Conservation (phyloP, 352 stramenopile species). For the Globisporangium paroecandrum region DNA sequence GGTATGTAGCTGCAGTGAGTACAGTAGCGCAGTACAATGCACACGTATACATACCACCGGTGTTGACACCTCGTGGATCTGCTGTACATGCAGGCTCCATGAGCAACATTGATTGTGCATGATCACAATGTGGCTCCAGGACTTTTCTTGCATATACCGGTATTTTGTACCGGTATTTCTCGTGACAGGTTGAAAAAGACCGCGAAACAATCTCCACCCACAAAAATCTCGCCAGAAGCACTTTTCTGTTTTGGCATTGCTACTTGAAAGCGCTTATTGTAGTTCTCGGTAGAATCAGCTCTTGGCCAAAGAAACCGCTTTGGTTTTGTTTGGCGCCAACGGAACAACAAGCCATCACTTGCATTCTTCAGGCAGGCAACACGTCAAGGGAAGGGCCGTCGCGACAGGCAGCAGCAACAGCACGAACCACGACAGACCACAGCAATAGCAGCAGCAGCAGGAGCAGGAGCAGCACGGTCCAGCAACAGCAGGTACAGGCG, state of each 20-base stretch:
- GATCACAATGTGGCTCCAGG: too few species aligned
- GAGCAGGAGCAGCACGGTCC: not conserved
- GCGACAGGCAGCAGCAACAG: not conserved
- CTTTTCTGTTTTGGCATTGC: not conserved
- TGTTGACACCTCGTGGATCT: too few species aligned
- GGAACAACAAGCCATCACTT: not conserved
- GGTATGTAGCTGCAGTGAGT: too few species aligned
- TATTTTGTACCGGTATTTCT: too few species aligned
- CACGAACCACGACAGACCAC: not conserved
- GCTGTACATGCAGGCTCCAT: too few species aligned
- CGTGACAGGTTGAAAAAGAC: not conserved
- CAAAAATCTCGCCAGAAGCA: not conserved
- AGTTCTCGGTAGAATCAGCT: not conserved
- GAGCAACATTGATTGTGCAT: too few species aligned
- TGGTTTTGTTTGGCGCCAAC: slow-evolving; percentile 1
- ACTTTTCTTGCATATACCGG: too few species aligned
- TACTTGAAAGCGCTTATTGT: not conserved
- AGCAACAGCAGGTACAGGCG: not conserved
- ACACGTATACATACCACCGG: too few species aligned
- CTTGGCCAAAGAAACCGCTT: not conserved
- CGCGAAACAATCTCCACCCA: not conserved
- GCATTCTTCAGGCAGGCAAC: not conserved
- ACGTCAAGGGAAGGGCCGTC: not conserved
- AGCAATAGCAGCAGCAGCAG: too few species aligned
- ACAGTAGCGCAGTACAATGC: too few species aligned